Conservation (phyloP, 177 flowering plant genomes). For the Tripterygium wilfordii region DNA sequence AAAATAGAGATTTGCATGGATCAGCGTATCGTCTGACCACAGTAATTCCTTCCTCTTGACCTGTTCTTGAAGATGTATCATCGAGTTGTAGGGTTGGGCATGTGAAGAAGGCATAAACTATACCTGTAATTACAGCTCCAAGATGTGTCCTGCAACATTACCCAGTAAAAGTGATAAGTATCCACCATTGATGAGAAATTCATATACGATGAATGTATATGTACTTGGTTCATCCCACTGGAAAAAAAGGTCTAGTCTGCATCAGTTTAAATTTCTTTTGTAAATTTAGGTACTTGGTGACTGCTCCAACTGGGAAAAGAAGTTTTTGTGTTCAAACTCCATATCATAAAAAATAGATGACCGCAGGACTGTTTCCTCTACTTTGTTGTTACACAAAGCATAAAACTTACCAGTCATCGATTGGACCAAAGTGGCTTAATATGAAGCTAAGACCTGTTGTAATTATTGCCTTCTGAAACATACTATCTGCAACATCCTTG, state of each 20-base stretch:
- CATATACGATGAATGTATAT: neutral
- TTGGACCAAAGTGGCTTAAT: constrained; percentile 47
- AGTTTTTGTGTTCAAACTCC: no score
- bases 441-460: constrained; percentile 43
- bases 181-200: neutral
- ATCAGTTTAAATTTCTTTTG: no score
- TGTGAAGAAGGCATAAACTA: constrained; percentile 46
- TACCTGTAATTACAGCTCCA: constrained; percentile 49
- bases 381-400: neutral
- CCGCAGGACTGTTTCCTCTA: neutral
- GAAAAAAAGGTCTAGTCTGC: no score
- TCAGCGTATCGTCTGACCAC: constrained; percentile 31
- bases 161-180: neutral
- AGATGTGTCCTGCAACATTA: constrained; percentile 53
- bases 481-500: constrained; percentile 39
- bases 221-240: no score
- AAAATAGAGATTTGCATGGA: constrained; percentile 48
- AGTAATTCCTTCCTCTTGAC: constrained; percentile 45
- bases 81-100: constrained; percentile 48
- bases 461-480: constrained; percentile 54
- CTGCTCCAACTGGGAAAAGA: no score
- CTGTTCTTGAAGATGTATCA: constrained; percentile 38
- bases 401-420: constrained; percentile 58
- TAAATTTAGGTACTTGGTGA: no score
- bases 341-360: no score